Conservation (phyloP, 495 filamentous ascomycete genomes). For the Rhizodiscina lignyota region DNA sequence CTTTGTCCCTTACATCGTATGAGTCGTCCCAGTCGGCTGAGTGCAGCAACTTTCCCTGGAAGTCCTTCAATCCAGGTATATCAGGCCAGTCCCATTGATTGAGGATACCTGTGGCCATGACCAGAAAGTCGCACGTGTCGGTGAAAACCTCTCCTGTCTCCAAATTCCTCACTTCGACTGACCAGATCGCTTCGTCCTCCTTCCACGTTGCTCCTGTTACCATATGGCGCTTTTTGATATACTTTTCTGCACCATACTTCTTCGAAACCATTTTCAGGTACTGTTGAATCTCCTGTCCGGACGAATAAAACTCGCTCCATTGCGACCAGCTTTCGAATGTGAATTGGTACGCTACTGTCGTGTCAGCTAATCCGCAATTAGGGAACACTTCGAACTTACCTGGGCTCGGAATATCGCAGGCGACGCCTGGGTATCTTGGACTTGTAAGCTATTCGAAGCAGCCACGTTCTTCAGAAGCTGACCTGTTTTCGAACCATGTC, state of each 20-base stretch:
- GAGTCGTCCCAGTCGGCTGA: slow-evolving; percentile 7
- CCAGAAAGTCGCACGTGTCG: slow-evolving; percentile 7
- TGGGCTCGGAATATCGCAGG: slow-evolving; percentile 2
- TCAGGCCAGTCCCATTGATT: slow-evolving; percentile 10
- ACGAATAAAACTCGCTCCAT: slow-evolving; percentile 14
- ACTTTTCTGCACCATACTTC: slow-evolving; percentile 17
- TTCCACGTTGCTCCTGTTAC: slow-evolving; percentile 16
- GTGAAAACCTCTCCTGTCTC: slow-evolving; percentile 1
- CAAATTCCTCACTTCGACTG: slow-evolving; percentile 8
- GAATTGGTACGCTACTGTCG: slow-evolving; percentile 10
- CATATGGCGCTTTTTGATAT: slow-evolving; percentile 13
- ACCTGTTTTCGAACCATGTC: slow-evolving; percentile 2
- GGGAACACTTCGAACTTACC: neutral
- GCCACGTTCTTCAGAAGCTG: slow-evolving; percentile 1
- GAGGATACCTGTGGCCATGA: slow-evolving; percentile 10
- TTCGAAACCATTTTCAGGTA: slow-evolving; percentile 15
- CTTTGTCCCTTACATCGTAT: slow-evolving; percentile 2
- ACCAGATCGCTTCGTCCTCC: slow-evolving; percentile 15
- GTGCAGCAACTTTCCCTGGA: slow-evolving; percentile 8
- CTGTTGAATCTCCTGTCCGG: slow-evolving; percentile 12
- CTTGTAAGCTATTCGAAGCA: neutral
- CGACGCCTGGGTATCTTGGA: slow-evolving; percentile 1
- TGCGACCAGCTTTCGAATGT: slow-evolving; percentile 19
- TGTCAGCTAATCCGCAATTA: neutral
- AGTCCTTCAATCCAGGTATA: slow-evolving; percentile 8